These are phyloP conservation scores for Podospora conica DNA, from an alignment of 495 filamentous ascomycete genomes.

Conservation along the genomic window DNA sequence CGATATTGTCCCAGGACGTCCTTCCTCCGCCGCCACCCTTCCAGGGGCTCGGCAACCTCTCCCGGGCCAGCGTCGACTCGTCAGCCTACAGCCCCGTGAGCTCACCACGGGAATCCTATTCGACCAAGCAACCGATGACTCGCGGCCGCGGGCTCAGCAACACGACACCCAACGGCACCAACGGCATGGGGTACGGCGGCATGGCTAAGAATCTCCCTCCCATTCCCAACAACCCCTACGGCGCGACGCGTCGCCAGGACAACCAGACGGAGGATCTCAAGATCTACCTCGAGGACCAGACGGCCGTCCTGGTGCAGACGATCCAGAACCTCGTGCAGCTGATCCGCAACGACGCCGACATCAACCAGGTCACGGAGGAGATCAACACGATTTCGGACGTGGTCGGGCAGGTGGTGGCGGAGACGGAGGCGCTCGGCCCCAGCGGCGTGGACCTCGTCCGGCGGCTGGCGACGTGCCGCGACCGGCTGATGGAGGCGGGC, in stretches of 20 bases:
- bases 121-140: constrained; percentile 29
- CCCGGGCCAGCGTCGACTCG: constrained; percentile 43
- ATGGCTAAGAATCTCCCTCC: constrained; percentile 5
- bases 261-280: constrained; percentile 65
- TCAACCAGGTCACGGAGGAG: constrained; percentile 61
- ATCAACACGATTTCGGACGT: constrained; percentile 65
- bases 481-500: constrained; percentile 61
- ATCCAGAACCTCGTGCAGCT: constrained; percentile 76
- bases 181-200: constrained; percentile 10
- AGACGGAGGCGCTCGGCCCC: constrained; percentile 53
- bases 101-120: constrained; percentile 47
- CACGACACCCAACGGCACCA: constrained; percentile 10
- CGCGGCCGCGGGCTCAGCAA: constrained; percentile 24
- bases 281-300: constrained; percentile 80
- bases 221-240: constrained; percentile 14
- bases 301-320: constrained; percentile 68
- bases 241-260: constrained; percentile 28
- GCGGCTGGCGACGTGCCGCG: constrained; percentile 56
- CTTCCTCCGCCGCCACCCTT: constrained; percentile 43
- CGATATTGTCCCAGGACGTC: constrained; percentile 31
- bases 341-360: constrained; percentile 64
- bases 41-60: constrained; percentile 38
- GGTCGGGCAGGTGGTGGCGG: constrained; percentile 60
- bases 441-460: constrained; percentile 57
- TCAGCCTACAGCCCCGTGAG: constrained; percentile 50